Evolutionary conservation across 2,329 filamentous ascomycete genomes (phyloP).

Genomic region (Colletotrichum gloeosporioides): DNA sequence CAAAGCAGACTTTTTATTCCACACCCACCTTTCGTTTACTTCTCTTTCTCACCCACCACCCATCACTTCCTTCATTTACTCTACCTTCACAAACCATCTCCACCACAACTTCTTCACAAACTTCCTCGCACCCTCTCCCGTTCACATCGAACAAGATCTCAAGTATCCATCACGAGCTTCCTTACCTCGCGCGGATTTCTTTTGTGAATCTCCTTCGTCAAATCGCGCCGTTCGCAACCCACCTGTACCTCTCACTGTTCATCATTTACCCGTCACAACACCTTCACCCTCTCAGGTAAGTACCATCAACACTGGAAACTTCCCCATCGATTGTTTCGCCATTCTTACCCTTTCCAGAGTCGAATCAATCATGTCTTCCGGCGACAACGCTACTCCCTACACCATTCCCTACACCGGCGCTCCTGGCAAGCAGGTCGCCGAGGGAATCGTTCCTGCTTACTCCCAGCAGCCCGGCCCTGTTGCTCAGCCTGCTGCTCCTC

Average conservation of each 20-base stretch:
- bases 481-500: neutral
- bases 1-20: neutral
- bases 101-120: neutral
- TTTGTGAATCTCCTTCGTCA: neutral
- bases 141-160: neutral
- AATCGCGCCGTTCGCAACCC: neutral
- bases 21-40: neutral
- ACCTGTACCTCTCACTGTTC: neutral
- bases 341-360: neutral
- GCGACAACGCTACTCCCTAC: slow-evolving; percentile 27
- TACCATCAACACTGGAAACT: neutral
- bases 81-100: neutral
- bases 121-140: neutral
- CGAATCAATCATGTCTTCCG: neutral
- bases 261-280: neutral
- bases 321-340: neutral
- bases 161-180: neutral
- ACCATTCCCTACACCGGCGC: slow-evolving; percentile 31
- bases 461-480: neutral
- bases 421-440: slow-evolving; percentile 24
- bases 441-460: slow-evolving; percentile 11
- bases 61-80: neutral
- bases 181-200: neutral
- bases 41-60: neutral
- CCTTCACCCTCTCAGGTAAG: neutral